These are phyloP conservation scores for Scedosporium aurantiacum DNA, from an alignment of 2,329 filamentous ascomycete species.

Conservation along the genomic window DNA sequence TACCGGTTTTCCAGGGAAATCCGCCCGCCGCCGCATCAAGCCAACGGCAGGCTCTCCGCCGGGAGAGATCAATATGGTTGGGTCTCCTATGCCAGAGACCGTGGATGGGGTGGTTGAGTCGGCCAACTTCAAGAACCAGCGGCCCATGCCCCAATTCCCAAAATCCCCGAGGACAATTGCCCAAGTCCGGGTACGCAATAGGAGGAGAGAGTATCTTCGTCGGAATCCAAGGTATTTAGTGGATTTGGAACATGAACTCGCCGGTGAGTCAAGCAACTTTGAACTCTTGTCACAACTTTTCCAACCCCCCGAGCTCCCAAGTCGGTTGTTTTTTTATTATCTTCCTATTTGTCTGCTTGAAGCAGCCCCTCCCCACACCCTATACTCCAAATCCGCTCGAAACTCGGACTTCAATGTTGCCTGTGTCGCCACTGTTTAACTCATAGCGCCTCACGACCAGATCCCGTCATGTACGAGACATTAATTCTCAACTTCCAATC, in stretches of 20 bases:
- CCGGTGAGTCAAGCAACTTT: constrained; percentile 24
- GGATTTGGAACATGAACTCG: constrained; percentile 42
- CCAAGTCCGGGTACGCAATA: constrained; percentile 56
- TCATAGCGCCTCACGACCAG: constrained; percentile 21
- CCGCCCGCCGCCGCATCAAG: too few species aligned
- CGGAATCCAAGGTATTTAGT: constrained; percentile 62
- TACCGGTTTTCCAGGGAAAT: too few species aligned
- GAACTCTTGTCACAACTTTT: background rate
- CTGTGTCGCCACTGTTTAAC: background rate
- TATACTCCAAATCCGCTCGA: background rate
- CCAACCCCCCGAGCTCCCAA: too few species aligned
- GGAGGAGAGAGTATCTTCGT: constrained; percentile 65
- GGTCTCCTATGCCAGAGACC: too few species aligned
- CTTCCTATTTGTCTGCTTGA: background rate
- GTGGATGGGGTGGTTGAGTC: too few species aligned
- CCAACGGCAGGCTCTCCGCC: too few species aligned
- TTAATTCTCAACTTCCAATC: constrained; percentile 70
- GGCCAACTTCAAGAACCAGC: constrained; percentile 11
- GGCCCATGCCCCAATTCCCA: constrained; percentile 32
- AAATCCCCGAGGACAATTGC: constrained; percentile 28
- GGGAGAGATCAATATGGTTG: too few species aligned
- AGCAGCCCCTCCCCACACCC: background rate
- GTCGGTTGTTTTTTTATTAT: background rate
- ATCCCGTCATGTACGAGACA: constrained; percentile 73
- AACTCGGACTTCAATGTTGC: background rate